Evolutionary conservation across 805 yeast genomes (phyloP).

Genomic region (Kazachstania viticola): DNA sequence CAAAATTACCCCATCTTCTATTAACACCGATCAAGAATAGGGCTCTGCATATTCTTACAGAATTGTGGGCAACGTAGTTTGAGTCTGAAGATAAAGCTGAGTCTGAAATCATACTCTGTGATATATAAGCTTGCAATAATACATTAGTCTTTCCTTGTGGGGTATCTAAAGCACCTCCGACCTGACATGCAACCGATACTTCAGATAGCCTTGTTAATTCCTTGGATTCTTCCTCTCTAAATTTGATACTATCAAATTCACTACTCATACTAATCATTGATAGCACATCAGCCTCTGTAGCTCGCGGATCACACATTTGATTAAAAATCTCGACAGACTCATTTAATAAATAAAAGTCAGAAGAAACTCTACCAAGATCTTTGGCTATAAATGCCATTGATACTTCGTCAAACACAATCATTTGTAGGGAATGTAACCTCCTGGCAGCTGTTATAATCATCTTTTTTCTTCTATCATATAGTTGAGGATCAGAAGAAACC

Average conservation of each 20-base stretch:
- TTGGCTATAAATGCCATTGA: slow-evolving; percentile 72
- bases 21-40: slow-evolving; percentile 76
- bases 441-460: slow-evolving; percentile 75
- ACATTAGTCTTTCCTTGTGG: slow-evolving; percentile 82
- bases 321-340: slow-evolving; percentile 85
- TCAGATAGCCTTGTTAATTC: slow-evolving; percentile 60
- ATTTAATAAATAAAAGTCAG: slow-evolving; percentile 80
- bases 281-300: slow-evolving; percentile 85
- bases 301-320: slow-evolving; percentile 67
- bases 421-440: slow-evolving; percentile 73
- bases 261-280: slow-evolving; percentile 85
- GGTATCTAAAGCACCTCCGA: slow-evolving; percentile 64
- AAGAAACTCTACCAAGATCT: slow-evolving; percentile 87
- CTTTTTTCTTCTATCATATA: slow-evolving; percentile 60
- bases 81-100: slow-evolving; percentile 79
- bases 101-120: slow-evolving; percentile 60
- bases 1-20: slow-evolving; percentile 81
- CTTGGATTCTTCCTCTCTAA: slow-evolving; percentile 73
- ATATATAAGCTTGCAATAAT: slow-evolving; percentile 77
- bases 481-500: slow-evolving; percentile 67
- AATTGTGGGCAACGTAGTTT: slow-evolving; percentile 89
- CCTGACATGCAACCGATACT: slow-evolving; percentile 60
- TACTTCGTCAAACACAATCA: slow-evolving; percentile 85
- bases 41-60: slow-evolving; percentile 88
- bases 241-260: slow-evolving; percentile 83